Base-by-base conservation (phyloP, 23 red algal genomes). In the Gracilaria gracilis region DNA sequence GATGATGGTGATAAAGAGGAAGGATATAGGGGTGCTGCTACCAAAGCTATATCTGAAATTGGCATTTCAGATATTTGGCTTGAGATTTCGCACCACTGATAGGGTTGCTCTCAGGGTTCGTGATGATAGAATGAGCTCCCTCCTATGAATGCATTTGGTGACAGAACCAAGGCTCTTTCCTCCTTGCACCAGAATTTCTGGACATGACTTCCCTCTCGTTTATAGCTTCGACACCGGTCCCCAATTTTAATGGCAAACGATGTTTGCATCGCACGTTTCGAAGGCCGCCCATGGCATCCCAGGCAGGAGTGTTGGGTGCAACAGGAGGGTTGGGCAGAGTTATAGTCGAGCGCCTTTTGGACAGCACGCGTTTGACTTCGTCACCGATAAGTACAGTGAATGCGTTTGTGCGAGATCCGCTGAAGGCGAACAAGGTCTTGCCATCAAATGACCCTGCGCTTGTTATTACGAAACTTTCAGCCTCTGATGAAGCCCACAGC, bases 241-340 rank as follows among this genome's bases (percentile, higher is more conserved):
- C 67, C 9, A 44, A 2, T 9, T 0, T 8, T 73, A 4, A 0
- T 5, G 3, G 1, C 35, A 44, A 23, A 44, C 17, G 17, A 44
- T 73, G 67, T 44, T 44, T 35, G 33, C 67, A 24, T 37, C 16
- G 42, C 36, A 23, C 67, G 2, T 24, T 15, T 1, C 67, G 67
- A 1, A 73, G 15, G 28, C 36, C 67, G 0, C 9, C 28, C 20
- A 7, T 42, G 8, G 33, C 35, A 7, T 73, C 67, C 2, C 67
- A 73, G 20, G 66, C 62, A 21, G 89, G 75, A 15, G 79, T 93
- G 40, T 16, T 84, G 11, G 89, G 89, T 38, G 89, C 89, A 4
- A 93, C 89, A 9, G 89, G 89, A 17, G 89, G 89, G 24, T 39
- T 93, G 27, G 89, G 89, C n/a, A 67, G 61, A 47, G 35, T 73